Evolutionary conservation across 2,329 filamentous ascomycete species (phyloP), one percentile per base, ranked within the genome.

Genomic region (Tetracladium maxilliforme): DNA sequence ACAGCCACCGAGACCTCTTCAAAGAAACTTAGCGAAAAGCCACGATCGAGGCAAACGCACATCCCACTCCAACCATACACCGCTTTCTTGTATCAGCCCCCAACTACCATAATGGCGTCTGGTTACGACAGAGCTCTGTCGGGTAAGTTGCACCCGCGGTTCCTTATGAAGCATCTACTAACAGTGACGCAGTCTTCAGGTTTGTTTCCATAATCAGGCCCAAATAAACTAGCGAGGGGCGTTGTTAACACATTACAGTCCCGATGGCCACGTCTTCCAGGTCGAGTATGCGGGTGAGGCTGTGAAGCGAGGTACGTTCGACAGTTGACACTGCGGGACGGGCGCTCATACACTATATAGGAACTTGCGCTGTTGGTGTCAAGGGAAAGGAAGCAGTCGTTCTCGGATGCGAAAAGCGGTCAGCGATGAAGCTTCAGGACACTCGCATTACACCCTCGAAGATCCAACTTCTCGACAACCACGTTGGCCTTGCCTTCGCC

Each of bases 81-180:
- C n/a, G n/a, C n/a, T n/a, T n/a, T n/a, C n/a, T n/a, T n/a, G n/a
- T n/a, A n/a, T n/a, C n/a, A n/a, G n/a, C n/a, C n/a, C n/a, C n/a
- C 31, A 29, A 27, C 24, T 34, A 46, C 26, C 42, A 73, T 26
- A 34, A 80, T 92, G 82, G 79, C 84, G 55, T 93, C 86, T 45
- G 87, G 87, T 58, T 98, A 98, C 63, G 90, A 98, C 64, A 81
- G 90, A 79, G 90, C 87, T 59, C 76, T 95, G 55, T 95, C 87
- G 61, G 87, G 86, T 94, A 74, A 62, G 75, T 50, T 50, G 48
- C 39, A 38, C 44, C 30, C 44, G 42, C 43, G 43, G 35, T 31
- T 43, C 43, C 48, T 60, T 69, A 58, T 68, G 51, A 33, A 22
- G 32, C 38, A 34, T 29, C 27, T 29, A 30, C 39, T 36, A 41